A percentile compares a stretch with the other conserved stretches of the same genome.
These are phyloP conservation scores for Hordeum marinum DNA, from an alignment of 176 grass and related monocot genomes.

Conservation along the genomic window DNA sequence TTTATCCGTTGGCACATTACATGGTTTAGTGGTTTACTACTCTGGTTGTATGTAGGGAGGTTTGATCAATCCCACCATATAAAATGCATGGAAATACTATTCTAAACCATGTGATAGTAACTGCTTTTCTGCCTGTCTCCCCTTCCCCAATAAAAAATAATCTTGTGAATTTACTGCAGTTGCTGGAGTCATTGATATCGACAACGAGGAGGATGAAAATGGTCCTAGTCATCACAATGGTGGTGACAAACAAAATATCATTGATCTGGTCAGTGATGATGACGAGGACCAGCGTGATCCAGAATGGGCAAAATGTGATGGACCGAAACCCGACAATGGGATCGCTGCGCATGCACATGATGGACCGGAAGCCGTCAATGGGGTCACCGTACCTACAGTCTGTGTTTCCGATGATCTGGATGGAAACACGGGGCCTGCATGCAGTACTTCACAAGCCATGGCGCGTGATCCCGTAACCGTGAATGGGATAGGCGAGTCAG, in stretches of 20 bases:
- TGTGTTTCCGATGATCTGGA: not conserved
- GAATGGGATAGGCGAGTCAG: not conserved
- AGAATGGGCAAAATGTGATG: not conserved
- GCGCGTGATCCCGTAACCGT: not conserved
- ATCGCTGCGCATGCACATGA: not conserved
- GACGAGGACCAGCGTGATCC: constrained; percentile 16
- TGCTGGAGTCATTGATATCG: not conserved
- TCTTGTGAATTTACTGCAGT: not conserved
- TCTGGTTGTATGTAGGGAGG: not conserved
- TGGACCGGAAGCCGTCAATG: not conserved
- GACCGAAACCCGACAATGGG: not conserved
- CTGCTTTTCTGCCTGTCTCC: not conserved
- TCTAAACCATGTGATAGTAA: not conserved
- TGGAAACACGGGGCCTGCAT: not conserved
- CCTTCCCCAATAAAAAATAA: constrained; percentile 4
- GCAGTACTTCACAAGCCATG: not conserved
- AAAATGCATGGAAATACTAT: constrained; percentile 16
- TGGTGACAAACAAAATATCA: not conserved
- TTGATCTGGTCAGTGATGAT: constrained; percentile 30
- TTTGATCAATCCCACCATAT: not conserved
- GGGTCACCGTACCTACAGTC: not conserved
- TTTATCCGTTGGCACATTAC: not conserved
- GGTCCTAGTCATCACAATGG: not conserved
- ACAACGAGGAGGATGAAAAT: constrained; percentile 17
- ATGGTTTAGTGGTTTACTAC: not conserved